phyloP scores from a whole-genome alignment of 225 moss, liverwort and hornwort species.

The Asterella californica region DNA sequence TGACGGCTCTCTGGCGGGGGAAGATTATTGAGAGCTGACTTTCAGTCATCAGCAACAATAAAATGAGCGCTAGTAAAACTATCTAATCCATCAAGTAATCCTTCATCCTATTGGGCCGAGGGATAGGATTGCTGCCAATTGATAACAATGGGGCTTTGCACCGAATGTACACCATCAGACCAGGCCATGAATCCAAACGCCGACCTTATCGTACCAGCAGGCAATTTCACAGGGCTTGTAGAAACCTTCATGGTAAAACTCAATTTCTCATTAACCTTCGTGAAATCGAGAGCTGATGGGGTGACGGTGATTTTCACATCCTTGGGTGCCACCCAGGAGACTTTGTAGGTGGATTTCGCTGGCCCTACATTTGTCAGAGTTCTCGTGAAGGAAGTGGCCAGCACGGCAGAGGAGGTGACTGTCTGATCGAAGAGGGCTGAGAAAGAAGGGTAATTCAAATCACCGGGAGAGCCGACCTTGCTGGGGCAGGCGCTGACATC shows the following conservation, averaged over 20 bases:
- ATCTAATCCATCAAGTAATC: no score
- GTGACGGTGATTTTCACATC: constrained; percentile 59
- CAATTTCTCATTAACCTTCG: constrained; percentile 52
- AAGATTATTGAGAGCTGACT: not conserved
- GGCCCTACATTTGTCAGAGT: constrained; percentile 84
- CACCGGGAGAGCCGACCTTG: constrained; percentile 26
- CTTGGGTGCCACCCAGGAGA: constrained; percentile 38
- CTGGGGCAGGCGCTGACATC: constrained; percentile 53
- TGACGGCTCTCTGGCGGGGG: not conserved
- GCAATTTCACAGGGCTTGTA: constrained; percentile 33
- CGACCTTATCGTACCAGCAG: constrained; percentile 50
- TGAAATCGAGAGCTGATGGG: constrained; percentile 53
- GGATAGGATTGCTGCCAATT: constrained; percentile 54
- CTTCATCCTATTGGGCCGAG: not conserved
- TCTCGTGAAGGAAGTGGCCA: constrained; percentile 57
- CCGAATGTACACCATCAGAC: constrained; percentile 62
- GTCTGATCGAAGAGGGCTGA: constrained; percentile 67
- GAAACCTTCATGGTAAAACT: constrained; percentile 51
- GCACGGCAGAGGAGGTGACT: constrained; percentile 26
- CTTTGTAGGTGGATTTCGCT: constrained; percentile 49
- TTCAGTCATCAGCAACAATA: not conserved
- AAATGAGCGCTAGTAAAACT: not conserved
- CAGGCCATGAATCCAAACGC: constrained; percentile 72
- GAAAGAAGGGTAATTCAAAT: constrained; percentile 84
- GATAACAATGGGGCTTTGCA: constrained; percentile 76